Base-by-base conservation (phyloP, 257 asterid species). In the Petunia axillaris region DNA sequence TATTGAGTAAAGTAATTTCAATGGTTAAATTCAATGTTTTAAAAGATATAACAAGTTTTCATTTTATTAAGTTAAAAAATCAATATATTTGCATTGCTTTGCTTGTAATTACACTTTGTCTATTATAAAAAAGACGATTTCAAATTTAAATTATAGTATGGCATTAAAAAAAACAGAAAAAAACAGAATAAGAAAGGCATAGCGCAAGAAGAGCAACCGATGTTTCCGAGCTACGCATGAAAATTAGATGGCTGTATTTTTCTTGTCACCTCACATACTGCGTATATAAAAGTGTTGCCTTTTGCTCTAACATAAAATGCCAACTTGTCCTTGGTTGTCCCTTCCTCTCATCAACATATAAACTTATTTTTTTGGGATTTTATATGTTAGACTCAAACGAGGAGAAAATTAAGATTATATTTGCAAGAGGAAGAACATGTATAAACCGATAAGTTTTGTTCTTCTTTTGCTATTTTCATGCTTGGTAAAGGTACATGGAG, bases 261-360 rank as follows among this genome's bases (percentile, higher is more conserved):
- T 25, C 10, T 70, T 46, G 2, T 46, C 5, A 71, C 25, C 16
- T 54, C 16, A 54, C 15, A 1, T 1, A 13, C 5, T 4, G 55
- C 6, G 2, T 46, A 70, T 70, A 70, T 70, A 70, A 70, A 46
- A 5, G 0, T 8, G 2, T 16, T 15, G 39, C 43, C 5, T 43
- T n/a, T 67, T 46, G 25, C 2, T 2, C 40, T 16, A 46, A 9
- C 59, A 46, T 6, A 66, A 64, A 66, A 68, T 44, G 57, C 44
- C 76, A 43, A 43, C 39, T 68, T 68, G 76, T 68, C 35, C 57
- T 43, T 39, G 7, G 59, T 70, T 70, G 59, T 70, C 59, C 77
- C 48, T 66, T 46, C 59, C 76, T 43, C 76, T 67, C 55, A 67
- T 70, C 40, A 44, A 68, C 9, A 68, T 68, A 68, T 68, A 60